phyloP scores from a whole-genome alignment of 2,329 filamentous ascomycete genomes.

The Nigrospora sphaerica region DNA sequence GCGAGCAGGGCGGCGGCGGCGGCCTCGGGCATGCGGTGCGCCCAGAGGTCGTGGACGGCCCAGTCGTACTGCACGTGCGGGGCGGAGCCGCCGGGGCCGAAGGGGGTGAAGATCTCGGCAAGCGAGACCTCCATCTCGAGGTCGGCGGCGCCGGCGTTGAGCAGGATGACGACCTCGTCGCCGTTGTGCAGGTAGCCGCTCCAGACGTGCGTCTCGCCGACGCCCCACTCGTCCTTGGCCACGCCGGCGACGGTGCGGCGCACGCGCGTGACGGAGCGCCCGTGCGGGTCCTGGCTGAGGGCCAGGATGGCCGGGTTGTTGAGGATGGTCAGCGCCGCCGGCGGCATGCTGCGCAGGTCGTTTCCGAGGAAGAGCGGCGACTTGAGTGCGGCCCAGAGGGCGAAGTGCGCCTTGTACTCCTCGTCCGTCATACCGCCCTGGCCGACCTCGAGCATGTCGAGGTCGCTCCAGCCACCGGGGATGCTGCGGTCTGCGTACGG shows the following conservation, averaged over 20 bases:
- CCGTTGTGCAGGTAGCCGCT: slow-evolving; percentile 3
- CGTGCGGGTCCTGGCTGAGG: slow-evolving; percentile 4
- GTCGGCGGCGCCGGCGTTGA: slow-evolving; percentile 2
- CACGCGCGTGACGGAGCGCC: slow-evolving; percentile 3
- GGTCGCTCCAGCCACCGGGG: slow-evolving; percentile 2
- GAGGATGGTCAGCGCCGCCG: slow-evolving; percentile 1
- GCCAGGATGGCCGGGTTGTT: slow-evolving; percentile 5
- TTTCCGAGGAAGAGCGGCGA: slow-evolving; percentile 3
- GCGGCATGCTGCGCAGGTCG: neutral
- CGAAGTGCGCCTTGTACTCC: slow-evolving; percentile 5
- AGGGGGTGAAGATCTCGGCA: slow-evolving; percentile 12
- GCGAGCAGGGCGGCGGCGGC: slow-evolving; percentile 6
- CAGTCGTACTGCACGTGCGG: slow-evolving; percentile 10
- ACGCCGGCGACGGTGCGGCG: slow-evolving; percentile 1
- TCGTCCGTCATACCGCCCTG: slow-evolving; percentile 6
- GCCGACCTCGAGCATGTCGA: slow-evolving; percentile 5
- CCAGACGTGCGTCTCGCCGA: slow-evolving; percentile 10
- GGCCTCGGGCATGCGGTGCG: slow-evolving; percentile 9
- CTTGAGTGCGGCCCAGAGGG: slow-evolving; percentile 3
- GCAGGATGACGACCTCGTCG: slow-evolving; percentile 3
- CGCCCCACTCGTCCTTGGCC: slow-evolving; percentile 5
- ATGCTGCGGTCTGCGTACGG: slow-evolving; percentile 5
- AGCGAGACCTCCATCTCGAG: slow-evolving; percentile 3
- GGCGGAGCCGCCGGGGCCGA: slow-evolving; percentile 12
- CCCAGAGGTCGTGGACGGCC: slow-evolving; percentile 14